Conservation (phyloP, 768 basidiomycete genomes). For the Multifurca ochricompacta region DNA sequence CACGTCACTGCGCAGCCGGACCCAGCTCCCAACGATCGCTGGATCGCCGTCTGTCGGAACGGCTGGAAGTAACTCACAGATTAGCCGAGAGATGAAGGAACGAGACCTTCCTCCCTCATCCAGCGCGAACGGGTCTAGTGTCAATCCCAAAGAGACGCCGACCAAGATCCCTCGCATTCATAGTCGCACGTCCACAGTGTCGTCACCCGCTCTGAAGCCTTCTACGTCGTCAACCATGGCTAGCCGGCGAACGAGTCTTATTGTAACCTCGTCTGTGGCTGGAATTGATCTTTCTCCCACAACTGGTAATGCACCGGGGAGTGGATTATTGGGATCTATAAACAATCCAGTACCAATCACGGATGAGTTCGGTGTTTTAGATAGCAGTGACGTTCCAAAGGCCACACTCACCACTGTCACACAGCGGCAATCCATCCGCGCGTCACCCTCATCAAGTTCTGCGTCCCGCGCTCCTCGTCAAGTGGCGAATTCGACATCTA, state of each 20-base stretch:
- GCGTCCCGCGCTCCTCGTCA: conserved; percentile 63
- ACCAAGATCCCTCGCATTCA: conserved; percentile 92
- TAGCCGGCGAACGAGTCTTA: conserved; percentile 60
- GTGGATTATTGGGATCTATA: conserved; percentile 17
- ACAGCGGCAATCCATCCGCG: conserved; percentile 51
- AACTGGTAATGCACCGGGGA: conserved; percentile 30
- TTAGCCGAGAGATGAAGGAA: conserved; percentile 36
- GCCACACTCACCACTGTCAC: conserved; percentile 36
- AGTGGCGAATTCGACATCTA: conserved; percentile 38
- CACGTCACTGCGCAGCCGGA: conserved; percentile 64
- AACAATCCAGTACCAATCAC: conserved; percentile 23
- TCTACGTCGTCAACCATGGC: conserved; percentile 37
- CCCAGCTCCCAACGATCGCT: conserved; percentile 82
- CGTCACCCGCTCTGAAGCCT: conserved; percentile 63
- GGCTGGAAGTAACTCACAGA: conserved; percentile 35
- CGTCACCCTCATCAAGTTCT: conserved; percentile 51
- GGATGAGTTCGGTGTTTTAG: conserved; percentile 80
- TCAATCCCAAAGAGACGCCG: conserved; percentile 71
- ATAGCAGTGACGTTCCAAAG: conserved; percentile 44
- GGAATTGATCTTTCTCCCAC: conserved; percentile 62
- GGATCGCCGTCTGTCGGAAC: conserved; percentile 87
- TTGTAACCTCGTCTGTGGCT: conserved; percentile 39
- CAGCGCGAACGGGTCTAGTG: conserved; percentile 42
- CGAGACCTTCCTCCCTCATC: conserved; percentile 48
- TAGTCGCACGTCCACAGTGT: conserved; percentile 68